A percentile compares a stretch with the other conserved stretches of the same genome.
Evolutionary conservation across 192 early-diverging fungal species (phyloP).

Genomic region (Mortierella hygrophila): DNA sequence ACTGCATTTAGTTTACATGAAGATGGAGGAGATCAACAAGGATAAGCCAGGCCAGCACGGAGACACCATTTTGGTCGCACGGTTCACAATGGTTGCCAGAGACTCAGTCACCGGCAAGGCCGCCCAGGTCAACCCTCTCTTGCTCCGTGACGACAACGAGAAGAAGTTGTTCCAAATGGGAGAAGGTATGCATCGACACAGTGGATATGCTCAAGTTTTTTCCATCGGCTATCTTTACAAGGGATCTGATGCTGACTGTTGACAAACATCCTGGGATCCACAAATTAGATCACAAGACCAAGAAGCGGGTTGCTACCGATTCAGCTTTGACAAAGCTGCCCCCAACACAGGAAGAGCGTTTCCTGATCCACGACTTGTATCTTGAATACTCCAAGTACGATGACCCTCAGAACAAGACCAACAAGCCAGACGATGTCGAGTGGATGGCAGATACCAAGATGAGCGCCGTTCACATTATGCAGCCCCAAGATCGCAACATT

Average conservation of each 20-base stretch:
- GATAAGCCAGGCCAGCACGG: conserved; percentile 28
- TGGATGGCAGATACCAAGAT: conserved; percentile 82
- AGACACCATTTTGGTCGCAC: conserved; percentile 79
- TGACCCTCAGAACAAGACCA: conserved; percentile 33
- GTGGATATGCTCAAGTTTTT: not conserved
- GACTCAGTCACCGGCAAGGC: conserved; percentile 77
- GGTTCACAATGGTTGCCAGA: conserved; percentile 90
- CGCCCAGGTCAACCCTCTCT: conserved; percentile 76
- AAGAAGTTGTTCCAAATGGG: conserved; percentile 76
- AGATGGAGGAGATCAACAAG: conserved; percentile 65
- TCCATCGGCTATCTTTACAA: not conserved
- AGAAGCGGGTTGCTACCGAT: conserved; percentile 55
- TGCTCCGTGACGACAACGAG: conserved; percentile 79
- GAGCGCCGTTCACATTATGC: conserved; percentile 71
- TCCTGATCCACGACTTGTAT: conserved; percentile 83
- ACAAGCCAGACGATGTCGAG: conserved; percentile 59
- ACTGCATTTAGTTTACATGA: conserved; percentile 66
- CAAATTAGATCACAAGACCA: conserved; percentile 59
- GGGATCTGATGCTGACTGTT: not conserved
- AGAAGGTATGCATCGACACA: conserved; percentile 53
- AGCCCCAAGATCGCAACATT: conserved; percentile 86
- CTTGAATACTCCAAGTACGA: conserved; percentile 73
- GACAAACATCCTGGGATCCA: not conserved
- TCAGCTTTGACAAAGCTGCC: conserved; percentile 70
- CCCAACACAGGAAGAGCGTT: conserved; percentile 81